Percentiles rank a stretch among this genome's conserved stretches.
phyloP scores from a whole-genome alignment of 257 asterid species.

The Thymus quinquecostatus region DNA sequence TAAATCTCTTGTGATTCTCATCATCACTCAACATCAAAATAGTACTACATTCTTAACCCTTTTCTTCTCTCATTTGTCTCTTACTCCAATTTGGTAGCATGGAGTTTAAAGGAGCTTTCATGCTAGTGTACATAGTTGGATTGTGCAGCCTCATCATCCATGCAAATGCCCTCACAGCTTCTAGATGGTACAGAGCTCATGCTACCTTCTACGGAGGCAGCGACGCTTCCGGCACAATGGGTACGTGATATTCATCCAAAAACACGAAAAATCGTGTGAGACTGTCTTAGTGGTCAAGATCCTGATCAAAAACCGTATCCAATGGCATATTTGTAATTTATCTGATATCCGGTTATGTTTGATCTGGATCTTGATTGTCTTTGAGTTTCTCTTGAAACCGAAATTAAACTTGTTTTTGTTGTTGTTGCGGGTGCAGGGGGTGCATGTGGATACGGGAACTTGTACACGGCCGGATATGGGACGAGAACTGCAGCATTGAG shows the following conservation, averaged over 20 bases:
- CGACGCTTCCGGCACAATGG: constrained; percentile 81
- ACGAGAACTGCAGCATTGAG: constrained; percentile 70
- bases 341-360: too few species aligned
- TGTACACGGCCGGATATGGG: constrained; percentile 55
- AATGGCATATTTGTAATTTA: too few species aligned
- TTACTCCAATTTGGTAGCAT: constrained; percentile 4
- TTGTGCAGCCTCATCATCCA: constrained; percentile 32
- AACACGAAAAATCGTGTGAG: neutral
- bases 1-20: constrained; percentile 28
- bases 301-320: too few species aligned
- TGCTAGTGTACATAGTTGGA: constrained; percentile 32
- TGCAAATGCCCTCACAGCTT: constrained; percentile 47
- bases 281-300: too few species aligned
- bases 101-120: constrained; percentile 32
- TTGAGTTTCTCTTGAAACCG: too few species aligned
- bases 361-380: too few species aligned
- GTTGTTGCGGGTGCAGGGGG: constrained; percentile 39
- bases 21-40: constrained; percentile 5
- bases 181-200: constrained; percentile 49
- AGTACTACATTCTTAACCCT: neutral
- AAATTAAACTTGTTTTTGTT: too few species aligned
- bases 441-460: constrained; percentile 74
- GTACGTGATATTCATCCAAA: constrained; percentile 26
- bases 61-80: constrained; percentile 3
- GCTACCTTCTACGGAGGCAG: constrained; percentile 77